phyloP scores from a whole-genome alignment of 352 stramenopile species.

The Lagenidium giganteum region DNA sequence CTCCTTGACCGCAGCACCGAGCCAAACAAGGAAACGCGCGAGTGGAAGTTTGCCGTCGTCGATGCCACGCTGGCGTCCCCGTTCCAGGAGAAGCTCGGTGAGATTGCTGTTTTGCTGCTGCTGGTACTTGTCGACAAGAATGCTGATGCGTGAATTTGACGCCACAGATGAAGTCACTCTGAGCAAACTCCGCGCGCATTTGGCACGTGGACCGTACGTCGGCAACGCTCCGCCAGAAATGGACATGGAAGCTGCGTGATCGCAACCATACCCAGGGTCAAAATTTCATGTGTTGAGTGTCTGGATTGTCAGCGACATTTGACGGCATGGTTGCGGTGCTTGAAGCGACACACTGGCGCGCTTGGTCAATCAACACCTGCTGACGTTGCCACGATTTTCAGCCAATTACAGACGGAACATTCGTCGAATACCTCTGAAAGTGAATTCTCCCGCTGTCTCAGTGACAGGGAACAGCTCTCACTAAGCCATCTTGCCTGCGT shows the following conservation, averaged over 20 bases:
- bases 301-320: too few species aligned
- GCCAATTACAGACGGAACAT: too few species aligned
- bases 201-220: constrained; percentile 62
- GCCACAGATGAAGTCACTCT: constrained; percentile 40
- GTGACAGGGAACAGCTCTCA: too few species aligned
- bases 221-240: constrained; percentile 38
- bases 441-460: too few species aligned
- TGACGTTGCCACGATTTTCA: too few species aligned
- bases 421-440: too few species aligned
- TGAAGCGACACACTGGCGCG: too few species aligned
- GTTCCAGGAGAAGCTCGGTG: constrained; percentile 54
- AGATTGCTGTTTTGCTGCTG: constrained; percentile 6
- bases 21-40: constrained; percentile 75
- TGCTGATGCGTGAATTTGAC: background rate
- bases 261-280: too few species aligned
- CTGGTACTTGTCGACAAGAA: background rate
- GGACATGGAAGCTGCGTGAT: constrained; percentile 60
- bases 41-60: constrained; percentile 88
- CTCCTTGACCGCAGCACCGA: constrained; percentile 77
- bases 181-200: constrained; percentile 46
- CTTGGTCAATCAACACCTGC: too few species aligned
- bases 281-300: background rate
- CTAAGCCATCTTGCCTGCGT: too few species aligned
- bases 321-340: too few species aligned
- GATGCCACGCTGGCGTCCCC: constrained; percentile 69